Conservation (phyloP, 140 eudicot genomes). For the Stevia rebaudiana region DNA sequence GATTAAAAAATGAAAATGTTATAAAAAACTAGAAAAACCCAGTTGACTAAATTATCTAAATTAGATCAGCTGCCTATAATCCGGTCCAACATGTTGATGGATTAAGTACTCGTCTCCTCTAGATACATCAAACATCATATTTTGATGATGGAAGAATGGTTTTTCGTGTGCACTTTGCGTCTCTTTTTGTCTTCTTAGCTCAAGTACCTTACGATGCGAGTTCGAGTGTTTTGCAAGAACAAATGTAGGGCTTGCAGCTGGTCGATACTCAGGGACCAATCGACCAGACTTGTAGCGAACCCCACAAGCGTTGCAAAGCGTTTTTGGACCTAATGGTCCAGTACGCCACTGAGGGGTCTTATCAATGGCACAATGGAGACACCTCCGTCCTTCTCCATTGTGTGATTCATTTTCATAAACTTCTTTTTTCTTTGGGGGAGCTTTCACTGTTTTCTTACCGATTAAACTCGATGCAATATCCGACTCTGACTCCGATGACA, state of each 20-base stretch:
- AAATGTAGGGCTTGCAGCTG: constrained; percentile 96
- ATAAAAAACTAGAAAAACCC: constrained; percentile 15
- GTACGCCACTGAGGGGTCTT: constrained; percentile 99
- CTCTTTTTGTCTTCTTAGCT: constrained; percentile 92
- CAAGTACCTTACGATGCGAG: constrained; percentile 89
- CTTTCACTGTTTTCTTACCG: constrained; percentile 38
- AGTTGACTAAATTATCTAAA: not conserved
- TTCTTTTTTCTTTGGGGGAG: constrained; percentile 42
- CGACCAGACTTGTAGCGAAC: constrained; percentile 93
- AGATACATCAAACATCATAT: constrained; percentile 51
- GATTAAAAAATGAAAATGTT: constrained; percentile 23
- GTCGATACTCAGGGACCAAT: constrained; percentile 89
- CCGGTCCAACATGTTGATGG: constrained; percentile 70
- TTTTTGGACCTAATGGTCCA: constrained; percentile 97
- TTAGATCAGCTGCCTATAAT: constrained; percentile 60
- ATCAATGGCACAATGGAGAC: constrained; percentile 91
- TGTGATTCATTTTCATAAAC: constrained; percentile 16
- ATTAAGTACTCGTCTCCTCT: constrained; percentile 68
- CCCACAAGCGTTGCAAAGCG: constrained; percentile 94
- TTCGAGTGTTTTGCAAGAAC: constrained; percentile 78
- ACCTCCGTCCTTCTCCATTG: constrained; percentile 55
- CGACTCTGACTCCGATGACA: constrained; percentile 57
- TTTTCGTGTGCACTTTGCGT: constrained; percentile 44
- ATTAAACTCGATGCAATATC: constrained; percentile 35
- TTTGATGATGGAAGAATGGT: constrained; percentile 42